phyloP scores from a whole-genome alignment of 257 asterid species.

The Eustoma russellianum region DNA sequence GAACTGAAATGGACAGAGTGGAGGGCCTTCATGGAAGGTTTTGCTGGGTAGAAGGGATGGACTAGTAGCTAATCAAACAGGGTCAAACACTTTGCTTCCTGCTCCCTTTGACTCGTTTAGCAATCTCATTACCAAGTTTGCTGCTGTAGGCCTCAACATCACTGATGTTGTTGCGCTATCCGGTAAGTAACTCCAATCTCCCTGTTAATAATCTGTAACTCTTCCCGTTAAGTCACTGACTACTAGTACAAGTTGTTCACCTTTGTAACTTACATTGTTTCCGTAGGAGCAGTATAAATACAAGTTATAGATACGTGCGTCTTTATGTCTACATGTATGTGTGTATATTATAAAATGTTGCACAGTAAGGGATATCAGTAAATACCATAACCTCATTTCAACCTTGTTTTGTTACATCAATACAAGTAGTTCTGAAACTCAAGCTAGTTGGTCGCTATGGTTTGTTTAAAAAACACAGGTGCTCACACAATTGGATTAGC shows the following conservation, averaged over 20 bases:
- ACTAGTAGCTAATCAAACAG: slow-evolving; percentile 50
- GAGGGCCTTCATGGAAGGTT: slow-evolving; percentile 69
- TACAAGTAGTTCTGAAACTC: background rate
- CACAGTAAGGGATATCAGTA: too few species aligned
- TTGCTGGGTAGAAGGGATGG: slow-evolving; percentile 75
- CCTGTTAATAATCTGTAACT: background rate
- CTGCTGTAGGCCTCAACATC: slow-evolving; percentile 42
- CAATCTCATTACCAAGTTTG: slow-evolving; percentile 37
- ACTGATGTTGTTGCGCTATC: slow-evolving; percentile 69
- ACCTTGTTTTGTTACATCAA: too few species aligned
- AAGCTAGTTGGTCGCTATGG: too few species aligned
- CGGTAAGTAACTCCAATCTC: slow-evolving; percentile 22
- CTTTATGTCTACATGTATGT: too few species aligned
- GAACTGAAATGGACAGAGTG: slow-evolving; percentile 32
- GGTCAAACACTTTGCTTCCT: slow-evolving; percentile 50
- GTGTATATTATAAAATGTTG: too few species aligned
- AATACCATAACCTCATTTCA: too few species aligned
- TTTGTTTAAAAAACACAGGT: slow-evolving; percentile 22
- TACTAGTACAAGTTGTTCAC: background rate
- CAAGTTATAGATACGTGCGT: too few species aligned
- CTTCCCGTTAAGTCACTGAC: background rate
- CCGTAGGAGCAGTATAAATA: too few species aligned
- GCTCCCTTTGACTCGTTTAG: slow-evolving; percentile 52
- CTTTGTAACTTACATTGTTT: too few species aligned
- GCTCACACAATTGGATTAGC: slow-evolving; percentile 67